Evolutionary conservation across 2,329 filamentous ascomycete species (phyloP), one percentile per base, ranked within the genome.

Genomic region (Apiospora koreana): DNA sequence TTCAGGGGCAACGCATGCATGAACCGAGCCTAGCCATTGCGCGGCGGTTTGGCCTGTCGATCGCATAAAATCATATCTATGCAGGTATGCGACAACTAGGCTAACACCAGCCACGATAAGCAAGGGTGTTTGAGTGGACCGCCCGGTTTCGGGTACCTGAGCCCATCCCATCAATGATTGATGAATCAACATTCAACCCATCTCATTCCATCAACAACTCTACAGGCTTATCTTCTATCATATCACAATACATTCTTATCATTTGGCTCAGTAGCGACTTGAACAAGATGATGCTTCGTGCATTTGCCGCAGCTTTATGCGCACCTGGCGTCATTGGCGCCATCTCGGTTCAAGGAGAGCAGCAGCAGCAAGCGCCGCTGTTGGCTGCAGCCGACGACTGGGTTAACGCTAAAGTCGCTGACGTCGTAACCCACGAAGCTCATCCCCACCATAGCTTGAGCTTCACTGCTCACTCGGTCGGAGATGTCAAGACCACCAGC

Each of bases 381-480:
- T 38, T 38, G 31, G 18, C 54, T 23, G 31, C 31, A 38, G 8
- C 31, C 31, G 31, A 35, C 54, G 31, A 62, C 31, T 38, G 18
- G 54, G 54, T 28, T 35, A n/a, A 31, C 54, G 54, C 54, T 62
- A 38, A 23, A 5, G 31, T 62, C 54, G 54, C 54, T 62, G 23
- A 23, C 1, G 31, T 62, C 28, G 54, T 62, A 2, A 62, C 54
- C 6, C 54, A 62, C 31, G 28, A 62, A 62, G 54, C 54, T 62
- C 54, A 62, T n/a, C 54, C 54, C 54, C 54, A 62, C 54, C 54
- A 62, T 38, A 62, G 54, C 54, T 62, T 62, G 9, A 62, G 54
- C 54, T 62, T 62, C 54, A 62, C 54, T 62, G 54, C 54, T n/a
- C 54, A 62, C 54, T 62, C 54, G 21, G 31, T 7, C 21, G 54